These are phyloP conservation scores for Lipomyces yamadae DNA, from an alignment of 805 yeast genomes.

Conservation along the genomic window DNA sequence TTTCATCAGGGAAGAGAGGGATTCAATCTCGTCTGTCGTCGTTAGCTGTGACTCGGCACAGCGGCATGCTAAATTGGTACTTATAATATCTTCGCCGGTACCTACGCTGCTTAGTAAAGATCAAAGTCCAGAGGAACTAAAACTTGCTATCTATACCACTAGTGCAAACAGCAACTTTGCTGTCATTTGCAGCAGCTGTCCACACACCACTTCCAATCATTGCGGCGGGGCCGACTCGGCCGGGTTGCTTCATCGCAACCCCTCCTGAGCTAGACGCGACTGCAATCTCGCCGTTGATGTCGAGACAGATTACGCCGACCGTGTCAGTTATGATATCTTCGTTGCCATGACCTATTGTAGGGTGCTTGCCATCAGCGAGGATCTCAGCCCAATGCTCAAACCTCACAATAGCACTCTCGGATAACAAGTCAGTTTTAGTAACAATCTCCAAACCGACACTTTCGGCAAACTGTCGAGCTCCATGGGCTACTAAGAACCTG, in stretches of 20 bases:
- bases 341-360: constrained; percentile 1
- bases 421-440: constrained; percentile 24
- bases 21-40: constrained; percentile 6
- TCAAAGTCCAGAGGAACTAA: no score
- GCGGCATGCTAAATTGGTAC: constrained; percentile 41
- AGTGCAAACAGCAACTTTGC: constrained; percentile 42
- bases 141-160: constrained; percentile 42
- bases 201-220: constrained; percentile 48
- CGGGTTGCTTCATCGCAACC: constrained; percentile 45
- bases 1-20: constrained; percentile 1
- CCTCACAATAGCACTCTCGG: constrained; percentile 31
- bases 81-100: constrained; percentile 49
- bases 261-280: constrained; percentile 52
- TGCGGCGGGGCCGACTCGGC: constrained; percentile 53
- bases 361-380: constrained; percentile 8
- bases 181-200: constrained; percentile 20
- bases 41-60: constrained; percentile 8
- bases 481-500: constrained; percentile 45
- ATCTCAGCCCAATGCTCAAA: constrained; percentile 34
- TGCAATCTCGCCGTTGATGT: constrained; percentile 37
- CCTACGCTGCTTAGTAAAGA: constrained; percentile 7
- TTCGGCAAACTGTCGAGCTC: constrained; percentile 44
- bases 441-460: constrained; percentile 26
- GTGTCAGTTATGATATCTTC: constrained; percentile 44
- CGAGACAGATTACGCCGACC: constrained; percentile 49